Evolutionary conservation across 2,329 filamentous ascomycete species (phyloP).

Genomic region (Cladorrhinum sp.): DNA sequence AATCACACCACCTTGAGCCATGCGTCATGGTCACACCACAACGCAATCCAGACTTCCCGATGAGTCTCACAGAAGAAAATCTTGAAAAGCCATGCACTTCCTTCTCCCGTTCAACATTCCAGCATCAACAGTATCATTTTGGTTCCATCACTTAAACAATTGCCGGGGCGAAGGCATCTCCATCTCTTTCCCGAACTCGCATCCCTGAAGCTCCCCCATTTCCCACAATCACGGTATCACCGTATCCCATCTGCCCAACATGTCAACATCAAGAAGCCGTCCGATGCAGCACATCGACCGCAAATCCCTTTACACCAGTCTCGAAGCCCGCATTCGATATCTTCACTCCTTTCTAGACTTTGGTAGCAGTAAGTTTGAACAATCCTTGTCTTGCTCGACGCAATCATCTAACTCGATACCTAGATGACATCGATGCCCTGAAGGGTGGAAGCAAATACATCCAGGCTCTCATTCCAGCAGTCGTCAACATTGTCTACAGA

Average conservation of each 20-base stretch:
- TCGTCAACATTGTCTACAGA: slow-evolving; percentile 82
- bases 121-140: slow-evolving; percentile 3
- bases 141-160: not conserved
- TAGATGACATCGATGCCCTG: slow-evolving; percentile 71
- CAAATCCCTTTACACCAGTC: slow-evolving; percentile 66
- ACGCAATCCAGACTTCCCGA: not conserved
- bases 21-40: slow-evolving; percentile 21
- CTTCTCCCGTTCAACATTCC: not conserved
- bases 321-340: slow-evolving; percentile 68
- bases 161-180: not conserved
- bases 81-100: slow-evolving; percentile 9
- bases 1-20: slow-evolving; percentile 22
- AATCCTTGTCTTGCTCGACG: not conserved
- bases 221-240: not conserved
- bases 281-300: slow-evolving; percentile 61
- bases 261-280: slow-evolving; percentile 21
- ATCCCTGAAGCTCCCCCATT: not conserved
- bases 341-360: slow-evolving; percentile 76
- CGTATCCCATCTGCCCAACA: slow-evolving; percentile 18
- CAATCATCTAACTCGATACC: too few relatives aligned
- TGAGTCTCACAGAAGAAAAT: not conserved
- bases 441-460: slow-evolving; percentile 70
- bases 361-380: slow-evolving; percentile 58
- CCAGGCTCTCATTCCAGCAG: slow-evolving; percentile 75
- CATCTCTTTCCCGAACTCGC: not conserved